These are phyloP conservation scores for Tilletia setariae DNA, from an alignment of 1,284 basidiomycete species.

Conservation along the genomic window DNA sequence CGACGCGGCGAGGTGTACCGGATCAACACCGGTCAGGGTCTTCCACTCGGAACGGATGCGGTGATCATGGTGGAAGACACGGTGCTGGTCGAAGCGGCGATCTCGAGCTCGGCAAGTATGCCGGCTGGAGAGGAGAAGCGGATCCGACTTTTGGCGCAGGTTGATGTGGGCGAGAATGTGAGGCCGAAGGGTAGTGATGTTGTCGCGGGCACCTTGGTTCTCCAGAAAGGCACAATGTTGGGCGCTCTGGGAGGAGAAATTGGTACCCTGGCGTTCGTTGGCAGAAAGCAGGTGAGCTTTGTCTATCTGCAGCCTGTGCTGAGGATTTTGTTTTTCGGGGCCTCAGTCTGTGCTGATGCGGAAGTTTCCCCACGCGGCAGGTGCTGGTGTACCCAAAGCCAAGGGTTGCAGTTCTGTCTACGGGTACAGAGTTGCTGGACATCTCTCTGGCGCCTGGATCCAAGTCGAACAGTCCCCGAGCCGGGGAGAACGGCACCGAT, in stretches of 20 bases:
- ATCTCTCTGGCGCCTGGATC: constrained; percentile 56
- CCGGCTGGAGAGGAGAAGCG: constrained; percentile 67
- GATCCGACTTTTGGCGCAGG: constrained; percentile 67
- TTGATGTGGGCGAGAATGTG: constrained; percentile 70
- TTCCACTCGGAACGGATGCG: constrained; percentile 71
- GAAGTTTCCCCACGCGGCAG: too few relatives aligned
- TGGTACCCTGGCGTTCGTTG: constrained; percentile 77
- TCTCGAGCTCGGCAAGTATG: constrained; percentile 71
- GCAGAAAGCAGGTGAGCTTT: constrained; percentile 65
- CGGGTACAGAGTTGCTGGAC: constrained; percentile 77
- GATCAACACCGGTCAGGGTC: constrained; percentile 58
- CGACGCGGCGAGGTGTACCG: constrained; percentile 33
- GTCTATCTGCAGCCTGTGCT: too few relatives aligned
- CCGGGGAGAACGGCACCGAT: constrained; percentile 3
- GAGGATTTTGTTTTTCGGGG: too few relatives aligned
- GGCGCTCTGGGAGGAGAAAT: constrained; percentile 73
- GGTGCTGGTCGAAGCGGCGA: constrained; percentile 62
- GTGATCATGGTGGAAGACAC: constrained; percentile 92
- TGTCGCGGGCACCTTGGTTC: constrained; percentile 65
- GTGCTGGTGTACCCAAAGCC: constrained; percentile 70
- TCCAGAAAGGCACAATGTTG: constrained; percentile 66
- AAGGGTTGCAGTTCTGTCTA: constrained; percentile 73
- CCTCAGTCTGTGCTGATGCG: too few relatives aligned
- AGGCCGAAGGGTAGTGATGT: constrained; percentile 73
- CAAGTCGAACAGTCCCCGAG: neutral